Evolutionary conservation across 768 basidiomycete species (phyloP).

Genomic region (Cystofilobasidium capitatum): DNA sequence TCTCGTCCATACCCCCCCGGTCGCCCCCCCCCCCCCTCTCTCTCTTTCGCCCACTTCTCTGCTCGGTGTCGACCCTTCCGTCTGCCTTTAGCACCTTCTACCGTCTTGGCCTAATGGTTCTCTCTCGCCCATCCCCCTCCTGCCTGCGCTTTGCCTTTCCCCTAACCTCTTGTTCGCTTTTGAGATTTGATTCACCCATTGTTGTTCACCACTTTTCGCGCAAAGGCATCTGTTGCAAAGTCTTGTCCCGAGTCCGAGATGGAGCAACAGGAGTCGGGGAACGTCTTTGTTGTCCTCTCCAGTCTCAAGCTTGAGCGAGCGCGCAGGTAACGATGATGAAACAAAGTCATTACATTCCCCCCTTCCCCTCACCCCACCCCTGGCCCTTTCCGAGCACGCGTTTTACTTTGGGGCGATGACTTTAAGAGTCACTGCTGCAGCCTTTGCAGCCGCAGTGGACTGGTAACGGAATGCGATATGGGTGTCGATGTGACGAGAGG

Average conservation of each 20-base stretch:
- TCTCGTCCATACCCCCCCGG: neutral
- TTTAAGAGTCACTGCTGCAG: neutral
- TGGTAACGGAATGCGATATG: neutral
- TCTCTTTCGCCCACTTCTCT: no score
- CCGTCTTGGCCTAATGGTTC: no score
- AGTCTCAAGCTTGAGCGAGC: neutral
- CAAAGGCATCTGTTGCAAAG: no score
- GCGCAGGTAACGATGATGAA: neutral
- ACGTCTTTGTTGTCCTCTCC: neutral
- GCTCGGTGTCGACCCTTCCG: no score
- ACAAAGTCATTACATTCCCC: neutral
- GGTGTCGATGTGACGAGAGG: neutral
- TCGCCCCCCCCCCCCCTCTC: no score
- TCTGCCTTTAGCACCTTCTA: no score
- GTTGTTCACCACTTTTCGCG: neutral
- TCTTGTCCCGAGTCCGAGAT: no score
- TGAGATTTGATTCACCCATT: neutral
- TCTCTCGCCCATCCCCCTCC: neutral
- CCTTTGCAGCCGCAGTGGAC: neutral
- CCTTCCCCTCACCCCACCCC: neutral
- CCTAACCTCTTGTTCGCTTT: neutral
- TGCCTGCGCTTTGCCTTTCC: neutral
- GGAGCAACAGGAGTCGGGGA: no score
- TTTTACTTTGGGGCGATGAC: no score
- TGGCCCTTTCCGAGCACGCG: no score